Base-by-base conservation (phyloP, 495 filamentous ascomycete species). In the Penicillium crystallinum region DNA sequence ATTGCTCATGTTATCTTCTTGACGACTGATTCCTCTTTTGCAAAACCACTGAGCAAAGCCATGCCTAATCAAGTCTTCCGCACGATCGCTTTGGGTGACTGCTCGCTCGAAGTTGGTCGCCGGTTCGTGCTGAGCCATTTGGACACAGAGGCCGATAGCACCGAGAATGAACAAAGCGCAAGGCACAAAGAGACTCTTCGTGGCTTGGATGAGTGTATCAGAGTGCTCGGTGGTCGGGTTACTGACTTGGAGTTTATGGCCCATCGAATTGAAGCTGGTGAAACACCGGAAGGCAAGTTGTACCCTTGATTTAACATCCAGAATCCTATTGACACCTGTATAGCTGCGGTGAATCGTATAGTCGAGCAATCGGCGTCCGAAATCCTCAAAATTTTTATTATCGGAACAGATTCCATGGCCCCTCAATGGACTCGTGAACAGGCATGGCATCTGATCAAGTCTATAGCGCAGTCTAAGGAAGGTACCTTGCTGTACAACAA, bases 1-100 rank as follows among this genome's bases (percentile, higher is more conserved):
- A 80, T 96, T 37, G 95, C 93, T 2, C 93, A 97, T 66, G 92
- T 98, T 54, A 86, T 98, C 40, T 96, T 97, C 74, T 77, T 98
- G n/a, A 96, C 92, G 0, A 89, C 88, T 56, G 95, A 98, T 55
- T 80, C 89, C 2, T 88, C 90, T 2, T 96, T 87, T 68, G 83
- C 87, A 12, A 98, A 98, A 59, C 85, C 88, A 6, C 77, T 98
- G 2, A 84, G 87, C 62, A 92, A 88, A 66, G 84, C 89, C 0
- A 77, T 98, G 14, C 93, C 93, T 0, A 92, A 96, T 60, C 85
- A 92, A 15, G 88, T 97, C 22, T 92, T 96, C 77, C 84, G 88
- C 54, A 84, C 87, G 21, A 86, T 96, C 47, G 79, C 86, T 0
- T 75, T 98, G 17, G 87, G 89, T 11, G 93, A 98, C 63, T 87